Evolutionary conservation across 306 rosid species (phyloP).

Genomic region (Mucuna pruriens): DNA sequence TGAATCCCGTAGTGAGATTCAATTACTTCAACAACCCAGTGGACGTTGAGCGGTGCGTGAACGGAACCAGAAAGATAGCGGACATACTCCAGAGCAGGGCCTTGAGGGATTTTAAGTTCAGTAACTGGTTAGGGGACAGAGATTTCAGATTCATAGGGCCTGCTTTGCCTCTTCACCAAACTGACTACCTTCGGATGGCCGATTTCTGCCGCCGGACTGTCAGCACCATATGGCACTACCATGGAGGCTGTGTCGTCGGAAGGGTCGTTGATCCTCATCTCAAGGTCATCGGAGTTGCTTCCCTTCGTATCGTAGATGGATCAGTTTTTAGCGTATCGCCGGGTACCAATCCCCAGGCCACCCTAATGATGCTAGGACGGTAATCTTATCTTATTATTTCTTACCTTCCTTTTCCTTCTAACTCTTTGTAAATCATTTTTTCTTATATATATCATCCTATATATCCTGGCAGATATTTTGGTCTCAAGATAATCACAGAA

Average conservation of each 20-base stretch:
- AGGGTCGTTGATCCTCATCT: slow-evolving; percentile 75
- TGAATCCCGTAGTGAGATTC: slow-evolving; percentile 75
- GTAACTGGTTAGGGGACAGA: slow-evolving; percentile 57
- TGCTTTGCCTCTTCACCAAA: slow-evolving; percentile 60
- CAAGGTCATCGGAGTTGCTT: slow-evolving; percentile 55
- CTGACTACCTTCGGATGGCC: slow-evolving; percentile 52
- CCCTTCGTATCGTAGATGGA: slow-evolving; percentile 83
- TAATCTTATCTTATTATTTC: too few species aligned
- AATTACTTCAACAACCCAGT: slow-evolving; percentile 70
- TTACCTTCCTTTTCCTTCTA: too few species aligned
- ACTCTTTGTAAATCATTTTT: too few species aligned
- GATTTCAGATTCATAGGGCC: slow-evolving; percentile 83
- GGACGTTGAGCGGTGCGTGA: slow-evolving; percentile 77
- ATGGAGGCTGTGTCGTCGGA: slow-evolving; percentile 87
- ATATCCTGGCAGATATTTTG: slow-evolving; percentile 57
- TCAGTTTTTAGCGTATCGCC: slow-evolving; percentile 80
- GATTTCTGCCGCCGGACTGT: slow-evolving; percentile 81
- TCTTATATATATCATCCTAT: too few species aligned
- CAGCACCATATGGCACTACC: slow-evolving; percentile 94
- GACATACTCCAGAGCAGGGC: slow-evolving; percentile 62
- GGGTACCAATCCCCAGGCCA: slow-evolving; percentile 96
- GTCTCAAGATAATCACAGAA: slow-evolving; percentile 54
- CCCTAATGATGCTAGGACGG: slow-evolving; percentile 91
- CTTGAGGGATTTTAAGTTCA: slow-evolving; percentile 66
- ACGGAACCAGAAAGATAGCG: slow-evolving; percentile 71